Conservation (phyloP, 192 early-diverging fungal species). For the Backusella australiensis region DNA sequence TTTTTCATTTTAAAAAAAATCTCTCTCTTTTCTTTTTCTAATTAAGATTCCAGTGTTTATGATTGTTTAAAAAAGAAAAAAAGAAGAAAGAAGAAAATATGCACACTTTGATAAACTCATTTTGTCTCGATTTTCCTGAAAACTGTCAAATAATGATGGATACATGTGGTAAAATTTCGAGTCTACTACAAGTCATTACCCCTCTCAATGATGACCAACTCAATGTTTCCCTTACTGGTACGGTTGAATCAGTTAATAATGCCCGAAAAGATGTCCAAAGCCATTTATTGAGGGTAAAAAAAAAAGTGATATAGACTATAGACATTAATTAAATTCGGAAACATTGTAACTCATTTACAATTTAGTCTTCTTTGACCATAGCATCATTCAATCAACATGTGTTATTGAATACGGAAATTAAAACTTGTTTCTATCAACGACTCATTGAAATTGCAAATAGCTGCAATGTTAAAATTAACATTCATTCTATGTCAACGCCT, state of each 20-base stretch:
- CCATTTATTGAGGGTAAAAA: background rate
- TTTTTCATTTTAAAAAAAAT: background rate
- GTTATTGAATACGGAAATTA: conserved; percentile 5
- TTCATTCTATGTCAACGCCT: conserved; percentile 1
- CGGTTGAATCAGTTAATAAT: background rate
- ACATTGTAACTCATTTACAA: background rate
- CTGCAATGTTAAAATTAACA: background rate
- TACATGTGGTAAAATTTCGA: background rate
- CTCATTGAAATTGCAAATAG: conserved; percentile 4
- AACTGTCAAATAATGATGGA: conserved; percentile 7
- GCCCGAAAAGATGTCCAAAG: background rate
- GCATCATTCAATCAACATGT: background rate
- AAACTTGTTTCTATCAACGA: background rate
- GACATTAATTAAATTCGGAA: background rate
- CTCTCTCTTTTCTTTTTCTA: background rate
- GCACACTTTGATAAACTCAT: conserved; percentile 13
- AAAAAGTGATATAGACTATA: background rate
- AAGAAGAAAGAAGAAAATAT: background rate
- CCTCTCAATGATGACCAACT: background rate
- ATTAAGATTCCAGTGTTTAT: background rate
- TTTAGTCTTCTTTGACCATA: background rate
- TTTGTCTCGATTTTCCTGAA: conserved; percentile 16
- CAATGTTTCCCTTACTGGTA: background rate
- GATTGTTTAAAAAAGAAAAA: background rate
- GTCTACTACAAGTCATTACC: background rate